Evolutionary conservation across 352 stramenopile genomes (phyloP).

Genomic region (Proteromonas lacertae): DNA sequence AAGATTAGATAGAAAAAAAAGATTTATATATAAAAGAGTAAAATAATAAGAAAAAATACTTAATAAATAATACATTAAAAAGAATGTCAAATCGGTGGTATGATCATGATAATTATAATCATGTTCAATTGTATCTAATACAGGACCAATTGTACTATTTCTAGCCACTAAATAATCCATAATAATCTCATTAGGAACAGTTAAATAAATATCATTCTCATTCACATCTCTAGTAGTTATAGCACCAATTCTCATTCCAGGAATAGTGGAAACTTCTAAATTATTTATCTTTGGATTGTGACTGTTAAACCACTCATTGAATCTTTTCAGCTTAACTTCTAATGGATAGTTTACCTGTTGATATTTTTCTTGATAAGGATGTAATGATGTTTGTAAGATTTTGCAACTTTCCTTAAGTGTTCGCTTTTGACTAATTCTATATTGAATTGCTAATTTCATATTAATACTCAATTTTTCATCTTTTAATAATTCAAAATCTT

Average conservation of each 20-base stretch:
- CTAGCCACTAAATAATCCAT: conserved; percentile 26
- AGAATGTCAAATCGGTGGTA: not conserved
- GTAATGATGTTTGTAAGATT: no score
- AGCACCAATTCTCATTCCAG: conserved; percentile 20
- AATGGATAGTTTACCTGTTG: not conserved
- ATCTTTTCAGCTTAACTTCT: conserved; percentile 3
- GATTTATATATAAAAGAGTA: no score
- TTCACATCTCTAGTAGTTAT: conserved; percentile 20
- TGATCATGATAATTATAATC: conserved; percentile 5
- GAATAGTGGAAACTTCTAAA: conserved; percentile 14
- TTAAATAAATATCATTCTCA: conserved; percentile 28
- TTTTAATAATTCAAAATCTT: no score
- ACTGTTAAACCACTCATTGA: conserved; percentile 16
- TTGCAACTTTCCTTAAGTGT: no score
- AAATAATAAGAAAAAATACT: no score
- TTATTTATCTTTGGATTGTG: conserved; percentile 20
- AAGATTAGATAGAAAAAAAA: no score
- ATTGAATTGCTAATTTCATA: no score
- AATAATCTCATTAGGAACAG: conserved; percentile 20
- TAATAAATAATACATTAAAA: no score
- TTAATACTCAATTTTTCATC: no score
- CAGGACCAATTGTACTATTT: conserved; percentile 14
- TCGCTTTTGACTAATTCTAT: no score
- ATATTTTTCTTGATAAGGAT: no score
- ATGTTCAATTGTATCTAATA: no score